A percentile compares a stretch with the other conserved stretches of the same genome.
Conservation (phyloP, 352 stramenopile genomes). For the Thalassiosira hispida region DNA sequence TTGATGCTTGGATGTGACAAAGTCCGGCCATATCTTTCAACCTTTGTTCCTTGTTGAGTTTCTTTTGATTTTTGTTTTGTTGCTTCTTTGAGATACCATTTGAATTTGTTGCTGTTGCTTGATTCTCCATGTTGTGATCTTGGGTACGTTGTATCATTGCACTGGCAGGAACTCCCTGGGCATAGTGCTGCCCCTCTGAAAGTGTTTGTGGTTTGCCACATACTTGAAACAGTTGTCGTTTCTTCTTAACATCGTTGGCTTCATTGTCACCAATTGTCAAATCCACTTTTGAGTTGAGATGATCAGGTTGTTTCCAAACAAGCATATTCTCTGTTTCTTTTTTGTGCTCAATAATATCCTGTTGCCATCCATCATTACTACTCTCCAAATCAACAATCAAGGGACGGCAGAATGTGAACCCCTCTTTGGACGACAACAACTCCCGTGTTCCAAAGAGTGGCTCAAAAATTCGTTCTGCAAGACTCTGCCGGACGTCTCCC, state of each 20-base stretch:
- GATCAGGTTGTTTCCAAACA: constrained; percentile 33
- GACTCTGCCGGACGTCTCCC: constrained; percentile 48
- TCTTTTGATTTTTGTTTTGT: constrained; percentile 28
- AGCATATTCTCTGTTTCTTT: constrained; percentile 15
- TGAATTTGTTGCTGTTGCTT: constrained; percentile 7
- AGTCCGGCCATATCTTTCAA: constrained; percentile 47
- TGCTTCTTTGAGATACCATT: constrained; percentile 25
- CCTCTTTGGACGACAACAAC: constrained; percentile 70
- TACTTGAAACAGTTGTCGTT: too few species aligned
- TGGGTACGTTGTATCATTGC: neutral
- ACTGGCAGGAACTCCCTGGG: constrained; percentile 28
- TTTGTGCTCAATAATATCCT: neutral
- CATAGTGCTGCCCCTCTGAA: constrained; percentile 49
- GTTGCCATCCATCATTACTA: neutral
- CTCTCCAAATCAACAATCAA: constrained; percentile 40
- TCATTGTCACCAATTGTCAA: too few species aligned
- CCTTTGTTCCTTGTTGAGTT: constrained; percentile 41
- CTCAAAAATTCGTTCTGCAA: constrained; percentile 68
- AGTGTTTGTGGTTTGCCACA: constrained; percentile 18
- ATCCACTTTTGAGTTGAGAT: constrained; percentile 3
- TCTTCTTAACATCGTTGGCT: too few species aligned
- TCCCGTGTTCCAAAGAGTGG: constrained; percentile 61
- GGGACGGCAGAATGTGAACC: constrained; percentile 64
- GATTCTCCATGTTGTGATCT: neutral
- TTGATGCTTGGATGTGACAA: constrained; percentile 54